A percentile compares a stretch with the other conserved stretches of the same genome.
Evolutionary conservation across 345 rosid genomes (phyloP).

Genomic region (Cochlearia excelsa): DNA sequence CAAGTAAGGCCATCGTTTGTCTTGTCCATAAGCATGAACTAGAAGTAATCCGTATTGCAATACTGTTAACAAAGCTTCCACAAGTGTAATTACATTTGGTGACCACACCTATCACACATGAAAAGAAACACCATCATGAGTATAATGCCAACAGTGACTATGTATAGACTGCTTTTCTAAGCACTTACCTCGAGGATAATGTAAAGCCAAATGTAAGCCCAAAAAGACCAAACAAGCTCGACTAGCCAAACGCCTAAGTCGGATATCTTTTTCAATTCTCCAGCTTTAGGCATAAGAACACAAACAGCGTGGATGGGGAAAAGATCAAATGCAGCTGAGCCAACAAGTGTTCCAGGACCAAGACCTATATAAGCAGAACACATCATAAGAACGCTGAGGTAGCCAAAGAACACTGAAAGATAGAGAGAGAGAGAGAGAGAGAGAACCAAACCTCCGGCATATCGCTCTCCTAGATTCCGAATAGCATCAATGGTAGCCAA

Average conservation of each 20-base stretch:
- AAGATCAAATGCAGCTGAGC: conserved; percentile 98
- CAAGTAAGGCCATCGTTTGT: conserved; percentile 88
- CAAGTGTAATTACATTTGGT: conserved; percentile 72
- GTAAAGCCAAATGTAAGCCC: conserved; percentile 96
- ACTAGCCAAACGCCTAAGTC: conserved; percentile 93
- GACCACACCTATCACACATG: conserved; percentile 71
- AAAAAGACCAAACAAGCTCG: conserved; percentile 95
- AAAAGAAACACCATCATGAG: conserved; percentile 14
- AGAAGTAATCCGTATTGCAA: conserved; percentile 74
- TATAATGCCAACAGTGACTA: neutral
- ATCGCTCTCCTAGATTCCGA: conserved; percentile 55
- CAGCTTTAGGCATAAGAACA: conserved; percentile 91
- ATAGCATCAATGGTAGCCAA: conserved; percentile 89
- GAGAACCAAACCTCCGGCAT: conserved; percentile 67
- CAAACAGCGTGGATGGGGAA: conserved; percentile 97
- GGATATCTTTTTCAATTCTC: conserved; percentile 91
- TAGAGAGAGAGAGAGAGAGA: no score
- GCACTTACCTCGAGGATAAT: conserved; percentile 76
- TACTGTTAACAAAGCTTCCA: conserved; percentile 88
- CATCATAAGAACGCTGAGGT: no score
- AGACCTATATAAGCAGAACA: conserved; percentile 46
- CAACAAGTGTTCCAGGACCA: conserved; percentile 98
- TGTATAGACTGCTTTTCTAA: conserved; percentile 13
- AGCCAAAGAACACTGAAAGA: neutral
- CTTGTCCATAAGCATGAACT: conserved; percentile 83